Conservation (phyloP, 345 rosid species). For the Dimocarpus longan region DNA sequence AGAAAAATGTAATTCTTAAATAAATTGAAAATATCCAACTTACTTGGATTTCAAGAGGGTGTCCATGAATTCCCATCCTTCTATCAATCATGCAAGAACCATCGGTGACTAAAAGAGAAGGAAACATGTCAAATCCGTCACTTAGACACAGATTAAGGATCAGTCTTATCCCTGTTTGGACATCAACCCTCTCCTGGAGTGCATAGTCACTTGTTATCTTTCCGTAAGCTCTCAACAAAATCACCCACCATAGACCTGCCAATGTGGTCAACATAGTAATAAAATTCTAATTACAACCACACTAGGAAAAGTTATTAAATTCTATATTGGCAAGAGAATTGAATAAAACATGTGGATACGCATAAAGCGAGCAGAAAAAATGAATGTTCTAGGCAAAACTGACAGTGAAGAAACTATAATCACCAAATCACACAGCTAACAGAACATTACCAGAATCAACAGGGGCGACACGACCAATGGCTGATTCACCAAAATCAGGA, state of each 20-base stretch:
- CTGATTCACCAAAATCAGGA: slow-evolving; percentile 96
- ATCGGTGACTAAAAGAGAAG: slow-evolving; percentile 87
- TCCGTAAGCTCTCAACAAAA: slow-evolving; percentile 89
- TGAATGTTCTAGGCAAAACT: not conserved
- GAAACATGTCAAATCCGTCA: slow-evolving; percentile 98
- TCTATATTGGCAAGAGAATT: not conserved
- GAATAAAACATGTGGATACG: not conserved
- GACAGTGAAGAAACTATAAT: not conserved
- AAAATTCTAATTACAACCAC: not conserved
- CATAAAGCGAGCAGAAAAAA: not conserved
- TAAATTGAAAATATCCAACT: slow-evolving; percentile 10
- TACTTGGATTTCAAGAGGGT: slow-evolving; percentile 97
- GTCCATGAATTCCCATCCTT: slow-evolving; percentile 97
- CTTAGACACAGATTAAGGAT: slow-evolving; percentile 77
- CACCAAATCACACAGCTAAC: not conserved
- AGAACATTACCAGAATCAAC: slow-evolving; percentile 80
- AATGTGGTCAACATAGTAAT: not conserved
- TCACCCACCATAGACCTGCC: slow-evolving; percentile 93
- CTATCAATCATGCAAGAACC: slow-evolving; percentile 98
- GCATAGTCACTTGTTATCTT: slow-evolving; percentile 84
- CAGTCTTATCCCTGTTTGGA: slow-evolving; percentile 90
- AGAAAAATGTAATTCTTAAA: not conserved
- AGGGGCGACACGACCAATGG: slow-evolving; percentile 97
- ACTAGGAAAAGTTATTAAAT: not conserved
- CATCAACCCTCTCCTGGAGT: slow-evolving; percentile 93